These are phyloP conservation scores for Chaetomiaceae sp. DNA, from an alignment of 2,329 filamentous ascomycete genomes.

Conservation along the genomic window DNA sequence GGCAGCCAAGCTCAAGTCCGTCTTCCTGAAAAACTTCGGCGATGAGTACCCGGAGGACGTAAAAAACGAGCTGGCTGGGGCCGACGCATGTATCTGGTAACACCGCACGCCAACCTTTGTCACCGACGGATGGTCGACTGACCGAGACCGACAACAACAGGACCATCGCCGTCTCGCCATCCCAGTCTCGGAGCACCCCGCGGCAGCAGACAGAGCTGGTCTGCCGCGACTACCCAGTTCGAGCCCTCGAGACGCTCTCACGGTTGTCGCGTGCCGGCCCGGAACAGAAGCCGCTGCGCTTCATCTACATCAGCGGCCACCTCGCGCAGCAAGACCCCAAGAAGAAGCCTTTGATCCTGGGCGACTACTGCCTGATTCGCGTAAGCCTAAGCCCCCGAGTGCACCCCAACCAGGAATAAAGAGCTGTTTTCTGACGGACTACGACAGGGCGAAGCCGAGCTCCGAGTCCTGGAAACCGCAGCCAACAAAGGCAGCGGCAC, in stretches of 20 bases:
- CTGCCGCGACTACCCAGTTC: constrained; percentile 37
- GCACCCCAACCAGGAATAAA: not conserved
- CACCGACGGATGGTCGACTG: too few species aligned
- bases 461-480: constrained; percentile 38
- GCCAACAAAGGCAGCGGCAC: constrained; percentile 34
- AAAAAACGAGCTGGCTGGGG: constrained; percentile 37
- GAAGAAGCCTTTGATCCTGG: constrained; percentile 37
- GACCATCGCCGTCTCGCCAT: constrained; percentile 42
- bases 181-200: constrained; percentile 28
- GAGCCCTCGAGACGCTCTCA: constrained; percentile 22
- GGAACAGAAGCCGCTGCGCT: constrained; percentile 37
- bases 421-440: not conserved
- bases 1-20: constrained; percentile 36
- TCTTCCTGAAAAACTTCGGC: constrained; percentile 38
- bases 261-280: constrained; percentile 4
- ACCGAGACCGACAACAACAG: too few species aligned
- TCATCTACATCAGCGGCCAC: constrained; percentile 47
- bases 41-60: constrained; percentile 37
- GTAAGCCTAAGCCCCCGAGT: constrained; percentile 33
- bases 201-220: constrained; percentile 38
- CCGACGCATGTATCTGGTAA: constrained; percentile 43
- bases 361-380: constrained; percentile 43
- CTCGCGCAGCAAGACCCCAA: constrained; percentile 41
- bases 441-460: constrained; percentile 44
- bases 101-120: too few species aligned